Evolutionary conservation across 768 basidiomycete genomes (phyloP), one percentile per base, ranked within the genome.

Genomic region (Russula earlei): DNA sequence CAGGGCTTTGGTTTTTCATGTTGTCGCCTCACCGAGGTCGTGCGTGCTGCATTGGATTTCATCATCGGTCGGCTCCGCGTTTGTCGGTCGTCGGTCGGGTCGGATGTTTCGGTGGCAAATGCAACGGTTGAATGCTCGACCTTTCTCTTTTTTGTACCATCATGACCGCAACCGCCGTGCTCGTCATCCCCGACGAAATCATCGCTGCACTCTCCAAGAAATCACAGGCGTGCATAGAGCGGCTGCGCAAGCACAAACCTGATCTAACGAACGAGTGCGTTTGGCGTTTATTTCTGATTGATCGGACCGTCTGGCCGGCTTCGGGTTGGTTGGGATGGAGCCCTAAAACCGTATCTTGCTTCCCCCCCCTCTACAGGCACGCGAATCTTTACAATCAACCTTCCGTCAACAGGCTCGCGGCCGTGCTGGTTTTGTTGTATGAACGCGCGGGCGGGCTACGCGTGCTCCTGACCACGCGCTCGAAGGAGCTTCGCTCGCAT

Each of bases 381-480:
- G 17, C 8, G 2, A 24, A 54, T 7, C 29, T 31, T 31, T 5
- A 31, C 29, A 31, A 69, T 73, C 42, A 43, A 27, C 64, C 74
- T 10, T 61, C 52, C 10, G 29, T 5, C 15, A 68, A 66, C 47
- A 83, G 75, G 64, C 77, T 82, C 12, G 89, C 83, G 5, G 87
- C 87, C 8, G 90, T 94, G 0, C 75, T 94, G 3, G 81, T 93
- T 1, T 73, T 91, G 11, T 70, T 95, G 1, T 94, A 82, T 59
- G 86, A 93, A 67, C 70, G 77, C n/a, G 75, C 72, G 4, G 84
- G 80, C 17, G 68, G 77, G 42, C 70, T 93, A 6, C 79, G 84
- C 12, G 90, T 94, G 5, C 72, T 94, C 20, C 72, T 95, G 52
- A 95, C 92, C 1, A 95, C 92, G 4, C 80, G 92, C 10, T 88